Base-by-base conservation (phyloP, 805 yeast species). In the Pichia phayaonensis region DNA sequence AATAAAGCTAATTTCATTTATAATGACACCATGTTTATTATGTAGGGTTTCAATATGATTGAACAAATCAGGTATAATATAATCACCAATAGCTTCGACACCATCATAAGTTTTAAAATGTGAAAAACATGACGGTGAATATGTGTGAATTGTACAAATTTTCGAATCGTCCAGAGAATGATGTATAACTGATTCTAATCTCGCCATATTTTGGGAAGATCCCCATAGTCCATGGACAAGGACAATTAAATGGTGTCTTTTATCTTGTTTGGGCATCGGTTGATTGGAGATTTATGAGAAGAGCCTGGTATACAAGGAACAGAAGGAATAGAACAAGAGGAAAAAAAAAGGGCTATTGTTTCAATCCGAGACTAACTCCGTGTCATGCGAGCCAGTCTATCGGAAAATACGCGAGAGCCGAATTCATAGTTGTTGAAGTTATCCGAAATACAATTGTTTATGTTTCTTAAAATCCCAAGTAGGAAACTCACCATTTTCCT, bases 61-160 rank as follows among this genome's bases (percentile, higher is more conserved):
- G 39, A 75, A 70, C 16, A 90, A 72, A 63, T 89, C 96, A 31
- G 75, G 72, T n/a, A 84, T 61, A 39, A 87, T 78, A 16, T 90
- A 70, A 53, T 83, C 79, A 2, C 90, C 90, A 51, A 84, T 77
- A 46, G 83, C 74, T 56, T 80, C 82, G 21, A 89, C 73, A 3
- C 98, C 98, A 61, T 90, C 97, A 60, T 87, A 86, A 0, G 97
- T 87, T 59, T 81, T 79, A 59, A 84, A 79, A 34, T 86, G 82
- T 0, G 84, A 74, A 55, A 86, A 88, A 1, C 83, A 72, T 16
- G 62, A 76, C 13, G 83, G 90, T 59, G 71, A 70, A 53, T 76
- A 72, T 44, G 67, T 75, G 66, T 62, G 72, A 2, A 67, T 55
- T 42, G 61, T 66, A 52, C 65, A 81, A 60, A 77, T 74, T 47